Evolutionary conservation across 2,329 filamentous ascomycete genomes (phyloP), one percentile per base, ranked within the genome.

Genomic region (Colletotrichum agaves): DNA sequence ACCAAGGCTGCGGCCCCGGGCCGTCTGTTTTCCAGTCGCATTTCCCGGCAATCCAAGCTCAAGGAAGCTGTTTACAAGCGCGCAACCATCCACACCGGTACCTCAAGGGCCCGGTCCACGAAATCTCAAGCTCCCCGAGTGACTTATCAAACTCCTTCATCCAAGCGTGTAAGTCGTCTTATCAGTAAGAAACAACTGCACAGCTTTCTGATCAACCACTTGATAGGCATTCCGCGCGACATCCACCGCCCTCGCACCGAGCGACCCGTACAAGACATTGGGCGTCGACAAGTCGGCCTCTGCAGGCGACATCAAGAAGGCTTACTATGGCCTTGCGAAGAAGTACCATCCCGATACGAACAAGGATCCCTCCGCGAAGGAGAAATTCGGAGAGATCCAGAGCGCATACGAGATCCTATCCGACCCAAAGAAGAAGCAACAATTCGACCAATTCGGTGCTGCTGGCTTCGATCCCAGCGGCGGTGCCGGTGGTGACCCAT

Each of bases 331-430:
- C 57, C 85, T 98, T 67, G 96, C 96, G 19, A 99, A 99, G 81
- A 99, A 98, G 77, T 99, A 89, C 78, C 96, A 99, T 75, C 96
- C 96, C 8, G 96, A 99, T 78, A 98, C 96, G 39, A 99, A 98
- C 85, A 98, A 98, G 79, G 96, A 98, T 73, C 79, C 93, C 3
- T 87, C 84, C n/a, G 94, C 96, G 39, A 98, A 98, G 78, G 96
- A 98, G 74, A 95, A 92, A 75, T 99, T 99, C 75, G 88, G 91
- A 71, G 95, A 98, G 73, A 93, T 97, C 61, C 96, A 99, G 79
- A 88, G 92, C 35, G 93, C 96, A 23, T 99, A 99, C 80, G 96
- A 99, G 79, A 85, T 98, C 46, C 85, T 99, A 7, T 97, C 93
- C 52, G 96, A 99, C 76, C 86, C 94, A 4, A 91, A 97, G 80